Base-by-base conservation (phyloP, 306 rosid species). In the Cicer chorassanicum region DNA sequence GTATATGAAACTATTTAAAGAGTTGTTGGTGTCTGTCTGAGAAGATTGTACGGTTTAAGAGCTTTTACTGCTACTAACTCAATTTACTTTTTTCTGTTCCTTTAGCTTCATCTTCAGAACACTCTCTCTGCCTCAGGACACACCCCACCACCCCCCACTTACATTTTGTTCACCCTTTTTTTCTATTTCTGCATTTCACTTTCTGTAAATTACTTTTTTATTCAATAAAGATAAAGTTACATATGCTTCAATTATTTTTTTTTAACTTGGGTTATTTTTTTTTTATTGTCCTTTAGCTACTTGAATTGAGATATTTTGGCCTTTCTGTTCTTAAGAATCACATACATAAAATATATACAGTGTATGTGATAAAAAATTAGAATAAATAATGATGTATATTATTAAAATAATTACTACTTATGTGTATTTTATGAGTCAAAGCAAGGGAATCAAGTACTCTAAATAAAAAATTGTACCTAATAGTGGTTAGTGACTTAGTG, bases 1-100 rank as follows among this genome's bases (percentile, higher is more conserved):
- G 83, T 77, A 62, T 65, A 44, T 74, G 78, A 80, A 81, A 82
- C 79, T 72, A 70, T 74, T 53, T 65, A 29, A 85, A 85, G 92
- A 87, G 88, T 81, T 86, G 87, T 85, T 89, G 84, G 82, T 87
- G 90, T 77, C 77, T 61, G 79, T 80, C 77, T 84, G 78, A 68
- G 72, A 78, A 81, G 83, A 66, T 84, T 82, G 98, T 91, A 91
- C 96, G 97, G 97, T 88, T 81, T 70, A 67, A 67, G 34, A 81
- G 92, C 93, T 89, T 91, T 90, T 91, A 91, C 91, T 91, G 87
- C 90, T 80, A 75, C 93, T 51, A 85, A 83, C 91, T 73, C 95
- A 86, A 85, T 91, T 91, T 84, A 84, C 94, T 89, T 87, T 89
- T 90, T 80, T 75, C 89, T 84, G 90, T 83, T 90, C 83, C 91